Conservation (phyloP, 129 eudicot species). For the Flaveria trinervia region DNA sequence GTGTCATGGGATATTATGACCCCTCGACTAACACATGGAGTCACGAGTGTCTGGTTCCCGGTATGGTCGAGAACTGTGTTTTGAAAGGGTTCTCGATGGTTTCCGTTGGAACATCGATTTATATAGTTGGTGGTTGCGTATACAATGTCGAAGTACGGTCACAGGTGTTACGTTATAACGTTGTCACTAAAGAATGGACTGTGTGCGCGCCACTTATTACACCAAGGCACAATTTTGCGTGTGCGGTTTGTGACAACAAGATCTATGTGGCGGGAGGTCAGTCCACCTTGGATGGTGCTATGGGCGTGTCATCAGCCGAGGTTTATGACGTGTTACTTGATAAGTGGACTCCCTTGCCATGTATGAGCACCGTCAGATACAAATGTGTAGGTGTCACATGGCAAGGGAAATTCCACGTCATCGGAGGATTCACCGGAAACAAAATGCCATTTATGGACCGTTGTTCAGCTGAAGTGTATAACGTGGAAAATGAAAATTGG, state of each 20-base stretch:
- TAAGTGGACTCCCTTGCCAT: constrained; percentile 51
- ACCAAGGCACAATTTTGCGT: constrained; percentile 59
- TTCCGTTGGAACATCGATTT: constrained; percentile 40
- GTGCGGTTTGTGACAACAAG: constrained; percentile 39
- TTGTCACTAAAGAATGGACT: constrained; percentile 43
- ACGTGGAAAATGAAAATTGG: constrained; percentile 35
- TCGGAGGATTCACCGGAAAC: constrained; percentile 52
- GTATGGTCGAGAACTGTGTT: constrained; percentile 31
- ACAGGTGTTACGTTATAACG: constrained; percentile 40
- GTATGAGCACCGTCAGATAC: constrained; percentile 49
- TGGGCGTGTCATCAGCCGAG: constrained; percentile 45
- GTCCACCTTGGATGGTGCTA: constrained; percentile 36
- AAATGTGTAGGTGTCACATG: constrained; percentile 59
- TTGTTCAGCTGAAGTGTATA: constrained; percentile 59
- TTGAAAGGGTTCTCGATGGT: constrained; percentile 52
- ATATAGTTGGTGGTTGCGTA: constrained; percentile 55
- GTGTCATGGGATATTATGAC: constrained; percentile 45
- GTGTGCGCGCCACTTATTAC: constrained; percentile 43
- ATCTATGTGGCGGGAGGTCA: constrained; percentile 63
- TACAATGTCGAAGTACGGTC: constrained; percentile 42
- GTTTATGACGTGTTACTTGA: constrained; percentile 44
- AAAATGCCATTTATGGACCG: constrained; percentile 43
- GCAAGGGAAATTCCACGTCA: constrained; percentile 52
- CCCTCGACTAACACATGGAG: constrained; percentile 41
- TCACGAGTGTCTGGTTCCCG: constrained; percentile 42